Percentiles rank a stretch among this genome's conserved stretches.
phyloP scores from a whole-genome alignment of 1,284 basidiomycete genomes.

The Trametes versicolor region DNA sequence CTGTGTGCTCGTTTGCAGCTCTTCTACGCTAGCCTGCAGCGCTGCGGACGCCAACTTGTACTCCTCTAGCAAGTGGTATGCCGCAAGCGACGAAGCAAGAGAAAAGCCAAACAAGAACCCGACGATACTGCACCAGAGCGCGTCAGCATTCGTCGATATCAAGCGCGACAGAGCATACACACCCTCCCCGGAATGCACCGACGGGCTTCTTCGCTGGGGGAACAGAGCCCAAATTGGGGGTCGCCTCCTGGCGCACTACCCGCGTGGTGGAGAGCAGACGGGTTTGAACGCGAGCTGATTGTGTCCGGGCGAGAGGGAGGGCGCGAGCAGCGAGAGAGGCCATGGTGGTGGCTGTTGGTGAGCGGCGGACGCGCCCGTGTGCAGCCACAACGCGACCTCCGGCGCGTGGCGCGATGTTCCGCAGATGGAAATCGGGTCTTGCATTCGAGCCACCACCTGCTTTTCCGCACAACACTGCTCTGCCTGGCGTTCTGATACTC shows the following conservation, averaged over 20 bases:
- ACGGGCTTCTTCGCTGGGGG: slow-evolving; percentile 79
- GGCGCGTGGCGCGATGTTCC: slow-evolving; percentile 19
- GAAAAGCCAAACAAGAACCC: slow-evolving; percentile 94
- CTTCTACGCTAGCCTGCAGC: slow-evolving; percentile 87
- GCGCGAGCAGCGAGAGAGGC: slow-evolving; percentile 51
- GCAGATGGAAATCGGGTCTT: slow-evolving; percentile 5
- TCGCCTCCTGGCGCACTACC: slow-evolving; percentile 55
- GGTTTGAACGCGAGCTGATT: slow-evolving; percentile 19
- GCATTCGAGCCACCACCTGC: slow-evolving; percentile 9
- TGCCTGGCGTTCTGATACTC: not conserved
- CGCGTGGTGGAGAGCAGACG: slow-evolving; percentile 50
- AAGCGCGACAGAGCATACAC: slow-evolving; percentile 40
- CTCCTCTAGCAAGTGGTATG: slow-evolving; percentile 90
- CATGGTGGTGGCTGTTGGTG: slow-evolving; percentile 44
- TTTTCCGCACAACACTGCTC: not conserved
- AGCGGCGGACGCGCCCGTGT: slow-evolving; percentile 18
- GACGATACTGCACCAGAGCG: slow-evolving; percentile 65
- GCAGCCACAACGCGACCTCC: slow-evolving; percentile 25
- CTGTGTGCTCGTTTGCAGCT: slow-evolving; percentile 85
- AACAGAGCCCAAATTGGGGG: slow-evolving; percentile 64
- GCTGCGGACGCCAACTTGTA: slow-evolving; percentile 88
- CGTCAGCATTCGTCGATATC: not conserved
- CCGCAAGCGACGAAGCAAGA: slow-evolving; percentile 83
- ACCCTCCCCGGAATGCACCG: slow-evolving; percentile 90
- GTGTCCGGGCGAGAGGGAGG: slow-evolving; percentile 48